A percentile compares a stretch with the other conserved stretches of the same genome.
Conservation (phyloP, 1,139 yeast genomes). For the Candida tetrigidarum region DNA sequence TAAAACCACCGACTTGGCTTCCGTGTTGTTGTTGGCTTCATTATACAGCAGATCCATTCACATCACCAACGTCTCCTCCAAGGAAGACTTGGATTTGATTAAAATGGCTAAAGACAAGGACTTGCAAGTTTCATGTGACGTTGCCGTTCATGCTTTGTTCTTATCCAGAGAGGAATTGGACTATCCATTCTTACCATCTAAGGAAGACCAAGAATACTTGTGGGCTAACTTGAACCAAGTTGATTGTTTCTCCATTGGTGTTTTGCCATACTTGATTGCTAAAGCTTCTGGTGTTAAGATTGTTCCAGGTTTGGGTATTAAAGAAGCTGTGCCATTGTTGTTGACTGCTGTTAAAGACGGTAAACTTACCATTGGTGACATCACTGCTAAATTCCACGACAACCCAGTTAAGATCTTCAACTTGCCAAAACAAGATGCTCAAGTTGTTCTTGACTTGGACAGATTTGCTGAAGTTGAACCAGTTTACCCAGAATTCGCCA, state of each 20-base stretch:
- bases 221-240: constrained; percentile 76
- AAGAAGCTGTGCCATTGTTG: constrained; percentile 82
- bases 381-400: constrained; percentile 74
- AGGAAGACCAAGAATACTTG: constrained; percentile 77
- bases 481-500: constrained; percentile 58
- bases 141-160: constrained; percentile 79
- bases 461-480: constrained; percentile 50
- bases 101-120: constrained; percentile 85
- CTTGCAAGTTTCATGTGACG: constrained; percentile 88
- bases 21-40: constrained; percentile 87
- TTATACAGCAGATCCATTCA: constrained; percentile 86
- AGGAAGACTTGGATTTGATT: constrained; percentile 83
- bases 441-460: constrained; percentile 84
- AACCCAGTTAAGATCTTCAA: constrained; percentile 85
- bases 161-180: constrained; percentile 71
- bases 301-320: constrained; percentile 74
- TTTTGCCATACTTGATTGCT: constrained; percentile 75
- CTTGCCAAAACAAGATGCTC: constrained; percentile 78
- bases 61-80: constrained; percentile 81
- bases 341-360: constrained; percentile 80
- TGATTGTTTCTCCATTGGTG: constrained; percentile 90
- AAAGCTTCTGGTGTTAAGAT: constrained; percentile 61
- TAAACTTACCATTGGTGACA: constrained; percentile 71
- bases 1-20: constrained; percentile 87
- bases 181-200: constrained; percentile 74